Evolutionary conservation across 306 rosid genomes (phyloP).

Genomic region (Herpetospermum pedunculosum): DNA sequence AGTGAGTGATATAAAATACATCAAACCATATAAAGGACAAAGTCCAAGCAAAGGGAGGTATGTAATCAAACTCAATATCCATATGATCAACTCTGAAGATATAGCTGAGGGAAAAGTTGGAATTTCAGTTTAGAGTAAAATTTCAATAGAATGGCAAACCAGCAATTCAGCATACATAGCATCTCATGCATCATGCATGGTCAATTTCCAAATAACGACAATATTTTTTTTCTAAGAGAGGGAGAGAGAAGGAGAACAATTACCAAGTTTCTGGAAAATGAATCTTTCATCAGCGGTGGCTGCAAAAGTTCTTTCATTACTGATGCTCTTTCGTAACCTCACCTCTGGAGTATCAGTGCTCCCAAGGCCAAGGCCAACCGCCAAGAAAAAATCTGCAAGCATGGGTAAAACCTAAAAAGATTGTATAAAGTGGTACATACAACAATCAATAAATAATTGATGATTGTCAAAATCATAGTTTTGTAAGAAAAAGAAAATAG

Average conservation of each 20-base stretch:
- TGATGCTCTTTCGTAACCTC: conserved; percentile 71
- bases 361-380: conserved; percentile 92
- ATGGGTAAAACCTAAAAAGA: neutral
- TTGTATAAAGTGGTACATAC: conserved; percentile 10
- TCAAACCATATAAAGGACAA: neutral
- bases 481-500: neutral
- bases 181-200: neutral
- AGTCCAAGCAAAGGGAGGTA: neutral
- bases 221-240: neutral
- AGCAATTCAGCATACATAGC: neutral
- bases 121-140: neutral
- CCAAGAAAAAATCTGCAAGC: conserved; percentile 67
- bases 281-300: conserved; percentile 54
- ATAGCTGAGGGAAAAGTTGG: neutral
- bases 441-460: neutral
- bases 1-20: neutral
- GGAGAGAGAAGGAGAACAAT: conserved; percentile 2
- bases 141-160: neutral
- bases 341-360: conserved; percentile 52
- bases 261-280: conserved; percentile 48
- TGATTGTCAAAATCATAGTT: neutral
- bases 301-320: conserved; percentile 87
- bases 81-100: neutral
- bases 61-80: neutral
- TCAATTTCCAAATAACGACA: neutral